phyloP scores from a whole-genome alignment of 2,329 filamentous ascomycete species.

The Calonectria ilicicola region DNA sequence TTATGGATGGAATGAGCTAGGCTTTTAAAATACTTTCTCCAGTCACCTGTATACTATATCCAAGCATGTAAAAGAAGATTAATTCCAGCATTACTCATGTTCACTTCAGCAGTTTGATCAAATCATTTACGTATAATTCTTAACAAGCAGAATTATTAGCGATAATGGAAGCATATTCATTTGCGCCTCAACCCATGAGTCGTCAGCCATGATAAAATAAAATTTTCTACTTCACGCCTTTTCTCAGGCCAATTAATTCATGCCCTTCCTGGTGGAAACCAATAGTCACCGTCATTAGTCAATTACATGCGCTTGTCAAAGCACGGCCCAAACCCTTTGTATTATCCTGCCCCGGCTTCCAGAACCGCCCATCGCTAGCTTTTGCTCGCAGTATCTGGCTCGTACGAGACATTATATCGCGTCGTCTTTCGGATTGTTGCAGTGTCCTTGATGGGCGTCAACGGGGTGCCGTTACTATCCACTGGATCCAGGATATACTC shows the following conservation, averaged over 20 bases:
- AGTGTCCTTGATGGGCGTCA: slow-evolving; percentile 26
- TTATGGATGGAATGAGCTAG: slow-evolving; percentile 88
- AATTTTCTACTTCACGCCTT: too few species aligned
- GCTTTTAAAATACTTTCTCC: neutral
- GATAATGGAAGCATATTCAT: neutral
- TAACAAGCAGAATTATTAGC: neutral
- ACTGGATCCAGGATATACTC: slow-evolving; percentile 49
- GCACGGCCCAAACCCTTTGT: neutral
- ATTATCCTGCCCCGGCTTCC: neutral
- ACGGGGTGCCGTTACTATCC: slow-evolving; percentile 17
- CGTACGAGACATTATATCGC: slow-evolving; percentile 51
- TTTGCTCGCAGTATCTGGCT: slow-evolving; percentile 31
- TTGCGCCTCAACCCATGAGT: neutral
- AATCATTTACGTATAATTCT: neutral
- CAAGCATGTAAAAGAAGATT: slow-evolving; percentile 28
- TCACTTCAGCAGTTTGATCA: neutral
- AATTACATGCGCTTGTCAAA: neutral
- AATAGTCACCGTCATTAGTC: neutral
- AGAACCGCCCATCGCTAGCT: neutral
- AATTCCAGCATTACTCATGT: neutral
- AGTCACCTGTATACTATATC: slow-evolving; percentile 31
- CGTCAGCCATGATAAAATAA: neutral
- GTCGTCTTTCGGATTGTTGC: slow-evolving; percentile 51
- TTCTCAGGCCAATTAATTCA: neutral
- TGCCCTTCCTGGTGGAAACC: neutral